Conservation (phyloP, 495 filamentous ascomycete genomes). For the Glonium stellatum region DNA sequence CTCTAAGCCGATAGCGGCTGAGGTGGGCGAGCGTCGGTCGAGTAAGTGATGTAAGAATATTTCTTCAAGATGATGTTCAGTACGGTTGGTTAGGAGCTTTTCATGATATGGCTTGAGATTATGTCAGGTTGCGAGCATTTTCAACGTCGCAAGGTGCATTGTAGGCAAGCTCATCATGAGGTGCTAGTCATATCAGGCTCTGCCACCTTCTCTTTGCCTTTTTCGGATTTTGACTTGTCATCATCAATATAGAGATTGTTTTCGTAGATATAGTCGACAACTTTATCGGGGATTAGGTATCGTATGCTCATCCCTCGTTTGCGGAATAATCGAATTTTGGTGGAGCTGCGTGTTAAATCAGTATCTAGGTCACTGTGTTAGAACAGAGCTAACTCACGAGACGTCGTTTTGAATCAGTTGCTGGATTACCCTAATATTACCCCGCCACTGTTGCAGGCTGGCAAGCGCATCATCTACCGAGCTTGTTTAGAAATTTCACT, state of each 20-base stretch:
- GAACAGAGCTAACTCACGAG: slow-evolving; percentile 39
- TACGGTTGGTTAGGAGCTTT: neutral
- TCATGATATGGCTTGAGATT: neutral
- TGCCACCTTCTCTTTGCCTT: slow-evolving; percentile 29
- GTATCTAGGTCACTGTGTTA: no score
- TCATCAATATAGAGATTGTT: slow-evolving; percentile 68
- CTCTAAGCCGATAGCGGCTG: neutral
- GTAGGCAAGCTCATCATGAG: neutral
- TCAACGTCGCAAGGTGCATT: neutral
- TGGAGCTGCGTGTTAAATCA: slow-evolving; percentile 35
- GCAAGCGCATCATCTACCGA: slow-evolving; percentile 50
- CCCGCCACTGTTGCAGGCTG: slow-evolving; percentile 61
- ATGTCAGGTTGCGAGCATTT: neutral
- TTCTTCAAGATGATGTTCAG: neutral
- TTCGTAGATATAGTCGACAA: slow-evolving; percentile 63
- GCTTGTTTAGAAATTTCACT: slow-evolving; percentile 11
- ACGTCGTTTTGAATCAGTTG: slow-evolving; percentile 89
- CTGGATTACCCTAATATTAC: slow-evolving; percentile 81
- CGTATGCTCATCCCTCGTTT: slow-evolving; percentile 66
- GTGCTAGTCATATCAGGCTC: neutral
- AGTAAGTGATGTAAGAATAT: neutral
- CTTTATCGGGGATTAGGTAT: slow-evolving; percentile 27
- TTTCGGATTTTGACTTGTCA: slow-evolving; percentile 32
- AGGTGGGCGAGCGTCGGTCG: neutral
- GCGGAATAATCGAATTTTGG: slow-evolving; percentile 79